A percentile compares a stretch with the other conserved stretches of the same genome.
These are phyloP conservation scores for Amanita rimosa DNA, from an alignment of 768 basidiomycete species.

Conservation along the genomic window DNA sequence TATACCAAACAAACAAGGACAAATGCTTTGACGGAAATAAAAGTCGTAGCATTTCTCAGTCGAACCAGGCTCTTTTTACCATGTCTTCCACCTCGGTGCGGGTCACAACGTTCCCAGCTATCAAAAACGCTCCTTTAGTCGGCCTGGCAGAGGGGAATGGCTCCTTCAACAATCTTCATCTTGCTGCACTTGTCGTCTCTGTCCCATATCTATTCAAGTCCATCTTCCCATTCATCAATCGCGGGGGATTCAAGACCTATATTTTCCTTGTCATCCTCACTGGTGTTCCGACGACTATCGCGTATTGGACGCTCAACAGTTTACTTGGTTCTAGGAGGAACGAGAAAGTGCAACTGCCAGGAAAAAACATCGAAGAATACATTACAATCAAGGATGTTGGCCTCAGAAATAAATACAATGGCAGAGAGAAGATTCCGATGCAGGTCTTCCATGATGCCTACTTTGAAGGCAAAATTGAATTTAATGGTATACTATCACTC, in stretches of 20 bases:
- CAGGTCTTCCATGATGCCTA: constrained; percentile 96
- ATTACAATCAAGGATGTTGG: constrained; percentile 82
- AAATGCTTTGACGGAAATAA: constrained; percentile 3
- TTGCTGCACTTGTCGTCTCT: constrained; percentile 64
- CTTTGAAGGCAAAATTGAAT: constrained; percentile 92
- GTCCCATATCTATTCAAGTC: constrained; percentile 82
- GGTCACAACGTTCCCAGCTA: constrained; percentile 60
- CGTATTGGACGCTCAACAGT: constrained; percentile 87
- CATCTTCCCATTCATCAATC: constrained; percentile 69
- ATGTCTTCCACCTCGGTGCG: constrained; percentile 38
- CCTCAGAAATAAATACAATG: constrained; percentile 68
- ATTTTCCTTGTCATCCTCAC: constrained; percentile 66
- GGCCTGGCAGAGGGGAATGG: constrained; percentile 83
- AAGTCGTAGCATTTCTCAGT: not conserved
- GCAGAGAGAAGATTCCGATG: constrained; percentile 92
- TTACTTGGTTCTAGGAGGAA: constrained; percentile 72
- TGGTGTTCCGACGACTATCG: constrained; percentile 67
- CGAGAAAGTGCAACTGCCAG: constrained; percentile 77
- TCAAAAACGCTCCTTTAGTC: constrained; percentile 76
- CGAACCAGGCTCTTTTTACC: constrained; percentile 8
- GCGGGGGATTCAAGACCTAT: constrained; percentile 81
- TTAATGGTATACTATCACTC: constrained; percentile 57
- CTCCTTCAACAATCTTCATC: constrained; percentile 70
- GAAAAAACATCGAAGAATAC: constrained; percentile 80
- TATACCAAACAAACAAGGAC: constrained; percentile 1